phyloP scores from a whole-genome alignment of 352 stramenopile genomes.

The Globisporangium mamillatum region DNA sequence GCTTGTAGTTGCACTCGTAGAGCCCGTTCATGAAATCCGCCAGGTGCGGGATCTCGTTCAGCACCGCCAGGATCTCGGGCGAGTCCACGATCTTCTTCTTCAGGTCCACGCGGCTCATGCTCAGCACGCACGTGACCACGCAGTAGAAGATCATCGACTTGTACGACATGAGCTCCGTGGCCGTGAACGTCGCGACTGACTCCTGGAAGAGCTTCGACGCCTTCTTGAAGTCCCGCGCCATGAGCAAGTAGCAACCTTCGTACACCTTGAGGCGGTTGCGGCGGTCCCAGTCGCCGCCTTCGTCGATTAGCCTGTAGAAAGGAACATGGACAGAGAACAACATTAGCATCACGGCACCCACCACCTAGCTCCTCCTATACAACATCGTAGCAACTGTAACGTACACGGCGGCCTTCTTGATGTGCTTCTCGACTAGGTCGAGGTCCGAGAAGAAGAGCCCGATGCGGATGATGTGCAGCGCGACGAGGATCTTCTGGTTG shows the following conservation, averaged over 20 bases:
- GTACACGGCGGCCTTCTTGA: conserved; percentile 85
- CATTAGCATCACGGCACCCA: not conserved
- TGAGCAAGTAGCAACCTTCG: conserved; percentile 92
- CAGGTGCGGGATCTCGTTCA: conserved; percentile 81
- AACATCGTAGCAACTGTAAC: conserved; percentile 17
- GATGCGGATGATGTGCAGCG: conserved; percentile 92
- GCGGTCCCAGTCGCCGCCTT: conserved; percentile 98
- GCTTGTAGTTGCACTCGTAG: conserved; percentile 98
- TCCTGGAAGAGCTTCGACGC: conserved; percentile 93
- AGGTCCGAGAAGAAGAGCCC: conserved; percentile 87
- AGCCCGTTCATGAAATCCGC: conserved; percentile 91
- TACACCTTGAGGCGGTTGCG: conserved; percentile 99
- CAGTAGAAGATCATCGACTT: conserved; percentile 97
- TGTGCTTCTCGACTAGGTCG: conserved; percentile 79
- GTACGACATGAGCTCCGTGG: conserved; percentile 97
- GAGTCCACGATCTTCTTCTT: conserved; percentile 98
- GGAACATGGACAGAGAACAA: not conserved
- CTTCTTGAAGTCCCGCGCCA: conserved; percentile 92
- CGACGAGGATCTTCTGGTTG: conserved; percentile 97
- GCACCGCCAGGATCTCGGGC: conserved; percentile 92
- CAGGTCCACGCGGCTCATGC: conserved; percentile 91
- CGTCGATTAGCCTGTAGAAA: conserved; percentile 79
- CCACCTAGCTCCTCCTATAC: not conserved
- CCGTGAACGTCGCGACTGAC: conserved; percentile 98
- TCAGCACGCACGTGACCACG: conserved; percentile 94